Conservation (phyloP, 129 eudicot genomes). For the Logfia minima region DNA sequence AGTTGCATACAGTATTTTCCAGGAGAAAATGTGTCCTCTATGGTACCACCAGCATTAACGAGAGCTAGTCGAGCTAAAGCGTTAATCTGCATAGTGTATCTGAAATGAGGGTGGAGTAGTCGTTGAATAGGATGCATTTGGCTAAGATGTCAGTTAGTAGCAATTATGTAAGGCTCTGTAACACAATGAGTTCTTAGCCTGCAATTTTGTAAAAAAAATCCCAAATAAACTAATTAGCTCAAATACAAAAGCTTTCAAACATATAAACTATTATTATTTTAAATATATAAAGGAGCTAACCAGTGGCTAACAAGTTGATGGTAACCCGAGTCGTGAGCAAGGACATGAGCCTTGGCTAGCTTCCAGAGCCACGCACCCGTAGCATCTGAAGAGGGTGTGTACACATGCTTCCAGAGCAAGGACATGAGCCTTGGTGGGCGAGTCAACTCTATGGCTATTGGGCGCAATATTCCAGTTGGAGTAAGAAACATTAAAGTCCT, state of each 20-base stretch:
- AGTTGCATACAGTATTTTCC: slow-evolving; percentile 61
- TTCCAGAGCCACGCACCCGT: slow-evolving; percentile 78
- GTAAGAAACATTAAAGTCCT: slow-evolving; percentile 70
- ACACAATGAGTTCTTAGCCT: slow-evolving; percentile 85
- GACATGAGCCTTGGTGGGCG: slow-evolving; percentile 44
- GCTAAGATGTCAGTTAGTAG: slow-evolving; percentile 68
- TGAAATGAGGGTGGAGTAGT: slow-evolving; percentile 62
- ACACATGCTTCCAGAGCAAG: slow-evolving; percentile 50
- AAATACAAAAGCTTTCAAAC: too few species aligned
- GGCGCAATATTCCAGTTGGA: slow-evolving; percentile 47
- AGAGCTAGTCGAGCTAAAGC: slow-evolving; percentile 60
- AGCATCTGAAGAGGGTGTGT: slow-evolving; percentile 48
- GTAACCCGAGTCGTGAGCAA: slow-evolving; percentile 70
- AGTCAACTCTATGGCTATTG: slow-evolving; percentile 79
- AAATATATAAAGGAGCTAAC: slow-evolving; percentile 28
- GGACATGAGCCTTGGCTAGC: slow-evolving; percentile 79
- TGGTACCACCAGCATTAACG: slow-evolving; percentile 56
- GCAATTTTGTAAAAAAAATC: neutral
- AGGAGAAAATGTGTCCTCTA: slow-evolving; percentile 60
- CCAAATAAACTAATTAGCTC: neutral
- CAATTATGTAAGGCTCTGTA: slow-evolving; percentile 79
- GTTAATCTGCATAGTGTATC: slow-evolving; percentile 85
- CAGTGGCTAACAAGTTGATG: slow-evolving; percentile 83
- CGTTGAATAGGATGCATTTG: slow-evolving; percentile 71
- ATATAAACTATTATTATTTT: neutral